Percentiles rank a stretch among this genome's conserved stretches.
Evolutionary conservation across 169 alveolate genomes (phyloP).

Genomic region (Hammondia hammondi): DNA sequence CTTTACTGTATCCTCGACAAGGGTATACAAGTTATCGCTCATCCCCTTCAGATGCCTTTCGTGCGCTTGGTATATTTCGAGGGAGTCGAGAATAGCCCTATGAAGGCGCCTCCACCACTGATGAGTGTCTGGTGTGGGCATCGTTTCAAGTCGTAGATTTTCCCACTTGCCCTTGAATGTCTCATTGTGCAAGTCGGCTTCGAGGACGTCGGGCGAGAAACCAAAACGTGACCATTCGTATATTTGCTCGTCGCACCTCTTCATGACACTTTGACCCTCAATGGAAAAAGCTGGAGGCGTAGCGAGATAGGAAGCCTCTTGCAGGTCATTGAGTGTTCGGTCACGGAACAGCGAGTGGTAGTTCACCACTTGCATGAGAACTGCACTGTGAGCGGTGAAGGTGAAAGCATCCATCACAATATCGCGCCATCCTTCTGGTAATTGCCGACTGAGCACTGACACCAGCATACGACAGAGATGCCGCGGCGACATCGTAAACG

Average conservation of each 20-base stretch:
- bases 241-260: constrained; percentile 52
- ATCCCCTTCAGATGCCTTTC: constrained; percentile 52
- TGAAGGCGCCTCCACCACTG: constrained; percentile 70
- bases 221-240: constrained; percentile 60
- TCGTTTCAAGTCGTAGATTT: constrained; percentile 29
- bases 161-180: constrained; percentile 63
- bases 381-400: constrained; percentile 67
- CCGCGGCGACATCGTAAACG: too few species aligned
- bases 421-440: constrained; percentile 21
- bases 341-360: constrained; percentile 64
- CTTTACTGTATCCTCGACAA: constrained; percentile 46
- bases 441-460: not conserved
- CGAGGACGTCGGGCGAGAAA: constrained; percentile 43
- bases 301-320: constrained; percentile 22
- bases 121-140: constrained; percentile 61
- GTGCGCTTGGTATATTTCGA: constrained; percentile 39
- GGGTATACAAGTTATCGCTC: constrained; percentile 62
- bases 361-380: constrained; percentile 56
- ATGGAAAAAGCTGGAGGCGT: constrained; percentile 7
- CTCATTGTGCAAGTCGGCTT: constrained; percentile 43
- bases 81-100: constrained; percentile 24
- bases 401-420: constrained; percentile 30
- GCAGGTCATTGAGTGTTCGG: constrained; percentile 20
- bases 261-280: constrained; percentile 24
- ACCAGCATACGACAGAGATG: not conserved